Evolutionary conservation across 768 basidiomycete species (phyloP), one percentile per base, ranked within the genome.

Genomic region (Trametopsis cervina): DNA sequence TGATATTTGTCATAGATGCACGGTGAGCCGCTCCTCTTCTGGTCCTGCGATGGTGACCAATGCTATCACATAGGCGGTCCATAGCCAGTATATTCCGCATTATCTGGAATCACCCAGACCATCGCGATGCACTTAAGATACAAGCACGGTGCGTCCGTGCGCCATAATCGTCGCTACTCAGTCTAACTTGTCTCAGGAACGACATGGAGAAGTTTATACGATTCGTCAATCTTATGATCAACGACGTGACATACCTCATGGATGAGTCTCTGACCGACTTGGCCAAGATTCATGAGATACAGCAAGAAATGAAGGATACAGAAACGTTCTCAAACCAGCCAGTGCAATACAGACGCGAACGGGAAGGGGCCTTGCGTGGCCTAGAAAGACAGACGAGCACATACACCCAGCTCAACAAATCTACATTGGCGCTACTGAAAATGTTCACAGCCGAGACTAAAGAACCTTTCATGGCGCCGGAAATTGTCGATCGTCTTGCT

Each of bases 191-290:
- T 43, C 33, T 49, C 46, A 94, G 89, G 54, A 41, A 45, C 23
- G 80, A 91, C 60, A 83, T 89, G 41, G 91, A 96, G 57, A 87
- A 89, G 66, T 98, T 98, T 63, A 84, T 98, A 45, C 83, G 85
- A 47, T 98, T 99, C 64, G 78, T 94, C 69, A 98, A 99, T 68
- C 73, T 97, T 58, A 88, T 98, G 81, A 96, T 98, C 72, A 97
- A 96, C 75, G 96, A 99, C 58, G 92, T 95, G 46, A 98, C 95
- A 7, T 98, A 93, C 66, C 85, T 97, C 44, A 83, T 99, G 77
- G 93, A 98, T 63, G 96, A 99, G 60, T 95, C 92, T 7, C 73
- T 98, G 41, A 81, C 81, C 57, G 89, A 94, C 54, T 74, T 99
- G 43, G 74, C 81, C 10, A 89, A 95, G 61, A 96, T 99, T 54